Evolutionary conservation across 768 basidiomycete species (phyloP).

Genomic region (Mycena belliarum): DNA sequence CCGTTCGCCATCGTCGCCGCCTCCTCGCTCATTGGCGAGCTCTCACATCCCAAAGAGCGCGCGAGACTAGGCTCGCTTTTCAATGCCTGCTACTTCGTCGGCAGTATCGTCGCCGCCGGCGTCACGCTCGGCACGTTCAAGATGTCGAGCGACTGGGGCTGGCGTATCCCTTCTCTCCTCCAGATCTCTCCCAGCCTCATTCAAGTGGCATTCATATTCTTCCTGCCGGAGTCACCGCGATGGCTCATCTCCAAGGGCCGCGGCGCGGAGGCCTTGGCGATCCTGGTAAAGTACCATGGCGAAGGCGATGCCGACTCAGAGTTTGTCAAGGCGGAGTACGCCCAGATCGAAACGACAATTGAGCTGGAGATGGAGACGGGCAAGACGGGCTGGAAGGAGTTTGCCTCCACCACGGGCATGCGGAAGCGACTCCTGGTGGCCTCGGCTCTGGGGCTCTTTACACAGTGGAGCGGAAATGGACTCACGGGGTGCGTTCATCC

Average conservation of each 20-base stretch:
- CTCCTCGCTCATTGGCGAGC: constrained; percentile 67
- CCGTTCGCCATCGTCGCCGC: constrained; percentile 65
- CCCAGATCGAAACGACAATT: constrained; percentile 56
- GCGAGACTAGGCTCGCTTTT: constrained; percentile 63
- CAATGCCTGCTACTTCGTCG: constrained; percentile 64
- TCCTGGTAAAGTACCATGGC: constrained; percentile 60
- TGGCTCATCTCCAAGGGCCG: constrained; percentile 65
- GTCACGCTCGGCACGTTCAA: constrained; percentile 66
- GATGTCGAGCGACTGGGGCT: constrained; percentile 60
- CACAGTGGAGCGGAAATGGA: constrained; percentile 68
- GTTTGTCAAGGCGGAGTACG: constrained; percentile 59
- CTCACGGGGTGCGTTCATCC: constrained; percentile 45
- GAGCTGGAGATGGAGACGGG: constrained; percentile 50
- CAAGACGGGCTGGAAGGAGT: constrained; percentile 48
- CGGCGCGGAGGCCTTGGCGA: constrained; percentile 44
- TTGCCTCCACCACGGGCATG: constrained; percentile 51
- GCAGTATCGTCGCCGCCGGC: constrained; percentile 56
- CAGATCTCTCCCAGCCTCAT: constrained; percentile 55
- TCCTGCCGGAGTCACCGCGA: constrained; percentile 65
- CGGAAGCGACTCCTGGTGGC: constrained; percentile 50
- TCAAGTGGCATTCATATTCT: constrained; percentile 56
- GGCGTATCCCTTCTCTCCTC: constrained; percentile 69
- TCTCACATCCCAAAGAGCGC: constrained; percentile 71
- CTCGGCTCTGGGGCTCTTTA: constrained; percentile 54
- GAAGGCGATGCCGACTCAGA: constrained; percentile 56